phyloP scores from a whole-genome alignment of 23 red algal genomes.

The Gracilariopsis chorda region DNA sequence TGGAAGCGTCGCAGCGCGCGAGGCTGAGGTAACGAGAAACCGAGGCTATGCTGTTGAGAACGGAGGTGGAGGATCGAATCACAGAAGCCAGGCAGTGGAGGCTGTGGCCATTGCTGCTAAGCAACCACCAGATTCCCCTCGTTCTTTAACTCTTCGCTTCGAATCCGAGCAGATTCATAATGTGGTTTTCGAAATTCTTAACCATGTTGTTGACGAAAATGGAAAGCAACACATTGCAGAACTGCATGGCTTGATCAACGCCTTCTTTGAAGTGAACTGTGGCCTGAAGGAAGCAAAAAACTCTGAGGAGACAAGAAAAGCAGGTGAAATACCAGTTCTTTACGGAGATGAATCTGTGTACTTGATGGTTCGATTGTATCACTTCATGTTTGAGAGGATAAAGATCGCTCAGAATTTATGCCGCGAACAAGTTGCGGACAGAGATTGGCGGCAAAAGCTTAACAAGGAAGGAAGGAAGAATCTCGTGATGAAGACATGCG shows the following conservation, averaged over 20 bases:
- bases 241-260: background rate
- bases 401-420: constrained; percentile 57
- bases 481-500: background rate
- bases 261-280: background rate
- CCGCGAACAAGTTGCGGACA: constrained; percentile 27
- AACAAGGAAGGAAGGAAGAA: constrained; percentile 9
- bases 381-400: constrained; percentile 81
- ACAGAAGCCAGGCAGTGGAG: constrained; percentile 35
- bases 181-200: constrained; percentile 21
- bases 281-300: background rate
- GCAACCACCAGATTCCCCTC: background rate
- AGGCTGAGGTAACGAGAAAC: constrained; percentile 43
- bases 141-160: constrained; percentile 19
- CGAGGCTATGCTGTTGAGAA: constrained; percentile 54
- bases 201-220: constrained; percentile 12
- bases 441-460: background rate
- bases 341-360: constrained; percentile 93
- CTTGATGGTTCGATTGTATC: constrained; percentile 81
- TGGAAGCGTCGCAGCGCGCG: constrained; percentile 31
- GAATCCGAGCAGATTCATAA: constrained; percentile 37
- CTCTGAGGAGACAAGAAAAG: background rate
- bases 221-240: constrained; percentile 14
- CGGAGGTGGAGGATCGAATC: constrained; percentile 51
- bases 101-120: constrained; percentile 36
- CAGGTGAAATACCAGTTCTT: constrained; percentile 15